A percentile compares a stretch with the other conserved stretches of the same genome.
These are phyloP conservation scores for Neurospora sp. DNA, from an alignment of 2,329 filamentous ascomycete species.

Conservation along the genomic window DNA sequence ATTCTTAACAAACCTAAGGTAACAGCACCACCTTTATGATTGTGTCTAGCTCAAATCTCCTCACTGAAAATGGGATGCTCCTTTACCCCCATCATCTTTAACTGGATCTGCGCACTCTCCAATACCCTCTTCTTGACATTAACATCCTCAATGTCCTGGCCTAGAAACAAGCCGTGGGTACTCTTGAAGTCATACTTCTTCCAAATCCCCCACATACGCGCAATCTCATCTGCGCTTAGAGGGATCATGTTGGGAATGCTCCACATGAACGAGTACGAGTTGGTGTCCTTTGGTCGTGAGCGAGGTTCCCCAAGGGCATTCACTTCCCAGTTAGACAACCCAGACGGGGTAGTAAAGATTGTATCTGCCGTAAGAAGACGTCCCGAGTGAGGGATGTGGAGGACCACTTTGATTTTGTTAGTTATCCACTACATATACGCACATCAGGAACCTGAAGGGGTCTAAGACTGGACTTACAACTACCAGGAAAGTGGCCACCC, in stretches of 20 bases:
- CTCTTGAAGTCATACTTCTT: conserved; percentile 50
- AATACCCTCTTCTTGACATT: conserved; percentile 55
- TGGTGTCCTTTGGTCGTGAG: conserved; percentile 32
- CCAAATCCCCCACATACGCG: conserved; percentile 60
- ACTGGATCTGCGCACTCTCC: conserved; percentile 69
- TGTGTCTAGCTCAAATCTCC: too few relatives aligned
- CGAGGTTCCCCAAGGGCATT: conserved; percentile 30
- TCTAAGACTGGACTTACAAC: conserved; percentile 20
- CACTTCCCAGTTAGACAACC: conserved; percentile 35
- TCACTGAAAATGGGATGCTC: conserved; percentile 20
- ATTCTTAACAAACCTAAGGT: too few relatives aligned
- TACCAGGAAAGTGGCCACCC: conserved; percentile 73
- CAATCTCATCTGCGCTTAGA: conserved; percentile 51
- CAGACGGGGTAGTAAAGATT: conserved; percentile 58
- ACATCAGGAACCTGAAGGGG: neutral
- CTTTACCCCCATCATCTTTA: conserved; percentile 38
- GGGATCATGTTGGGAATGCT: conserved; percentile 68
- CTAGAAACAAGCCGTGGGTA: conserved; percentile 58
- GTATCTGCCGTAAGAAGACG: conserved; percentile 69
- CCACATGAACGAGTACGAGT: conserved; percentile 64
- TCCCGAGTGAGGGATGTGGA: conserved; percentile 43
- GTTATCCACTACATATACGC: neutral
- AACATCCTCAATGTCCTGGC: conserved; percentile 47
- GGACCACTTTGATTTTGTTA: conserved; percentile 32
- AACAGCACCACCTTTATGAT: too few relatives aligned